Evolutionary conservation across 2,329 filamentous ascomycete genomes (phyloP).

Genomic region (Tothia fuscella): DNA sequence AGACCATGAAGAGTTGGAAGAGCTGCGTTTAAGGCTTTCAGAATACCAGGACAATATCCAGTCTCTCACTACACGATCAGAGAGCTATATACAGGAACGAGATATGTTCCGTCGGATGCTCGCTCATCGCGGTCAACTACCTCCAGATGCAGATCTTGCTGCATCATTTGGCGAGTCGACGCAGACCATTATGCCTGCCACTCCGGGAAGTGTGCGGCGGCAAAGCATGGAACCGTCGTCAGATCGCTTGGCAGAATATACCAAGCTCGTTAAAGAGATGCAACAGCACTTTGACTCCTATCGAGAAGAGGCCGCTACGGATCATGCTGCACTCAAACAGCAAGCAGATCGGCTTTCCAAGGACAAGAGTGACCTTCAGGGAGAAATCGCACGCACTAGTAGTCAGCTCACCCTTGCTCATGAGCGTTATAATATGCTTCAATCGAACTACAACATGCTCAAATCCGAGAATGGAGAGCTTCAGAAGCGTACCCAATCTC

Average conservation of each 20-base stretch:
- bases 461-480: conserved; percentile 78
- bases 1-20: conserved; percentile 58
- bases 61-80: conserved; percentile 68
- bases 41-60: conserved; percentile 77
- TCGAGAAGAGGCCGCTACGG: conserved; percentile 70
- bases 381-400: conserved; percentile 64
- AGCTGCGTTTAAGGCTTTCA: conserved; percentile 58
- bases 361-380: conserved; percentile 73
- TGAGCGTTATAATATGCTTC: conserved; percentile 80
- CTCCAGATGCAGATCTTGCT: conserved; percentile 47
- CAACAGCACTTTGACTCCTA: conserved; percentile 85
- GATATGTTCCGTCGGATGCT: conserved; percentile 97
- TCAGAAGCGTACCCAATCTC: conserved; percentile 64
- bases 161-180: conserved; percentile 62
- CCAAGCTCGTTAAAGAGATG: conserved; percentile 70
- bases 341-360: conserved; percentile 71
- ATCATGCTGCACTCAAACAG: conserved; percentile 70
- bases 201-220: conserved; percentile 28
- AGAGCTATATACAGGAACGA: conserved; percentile 89
- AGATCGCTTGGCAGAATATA: conserved; percentile 56
- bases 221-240: conserved; percentile 31
- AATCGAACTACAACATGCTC: conserved; percentile 73
- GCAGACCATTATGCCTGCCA: conserved; percentile 38
- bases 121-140: conserved; percentile 57
- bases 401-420: conserved; percentile 73